These are phyloP conservation scores for Aeschynomene evenia DNA, from an alignment of 306 rosid genomes.

Conservation along the genomic window DNA sequence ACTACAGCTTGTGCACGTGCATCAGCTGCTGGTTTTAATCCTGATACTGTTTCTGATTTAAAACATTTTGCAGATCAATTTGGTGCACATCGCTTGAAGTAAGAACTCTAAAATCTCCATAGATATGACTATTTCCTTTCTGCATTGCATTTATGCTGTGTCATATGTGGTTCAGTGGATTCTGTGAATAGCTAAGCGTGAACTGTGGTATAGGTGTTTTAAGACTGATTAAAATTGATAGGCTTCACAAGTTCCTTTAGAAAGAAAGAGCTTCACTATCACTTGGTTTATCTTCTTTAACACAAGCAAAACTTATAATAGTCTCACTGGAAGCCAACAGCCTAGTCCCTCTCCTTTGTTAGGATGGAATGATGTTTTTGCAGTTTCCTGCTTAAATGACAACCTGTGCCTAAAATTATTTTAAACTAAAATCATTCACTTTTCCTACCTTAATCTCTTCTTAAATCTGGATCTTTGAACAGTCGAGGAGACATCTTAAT, in stretches of 20 bases:
- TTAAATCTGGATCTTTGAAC: background rate
- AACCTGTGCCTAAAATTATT: background rate
- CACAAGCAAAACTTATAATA: background rate
- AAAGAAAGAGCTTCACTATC: background rate
- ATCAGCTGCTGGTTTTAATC: conserved; percentile 83
- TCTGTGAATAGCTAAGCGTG: background rate
- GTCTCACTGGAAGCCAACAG: background rate
- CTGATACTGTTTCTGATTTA: conserved; percentile 65
- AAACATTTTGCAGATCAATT: conserved; percentile 74
- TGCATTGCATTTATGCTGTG: background rate
- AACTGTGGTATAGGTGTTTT: background rate
- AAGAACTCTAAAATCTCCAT: conserved; percentile 42
- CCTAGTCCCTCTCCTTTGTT: background rate
- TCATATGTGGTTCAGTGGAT: background rate
- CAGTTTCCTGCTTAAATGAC: background rate
- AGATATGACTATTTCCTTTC: background rate
- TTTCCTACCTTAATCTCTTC: background rate
- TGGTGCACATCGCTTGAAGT: conserved; percentile 76
- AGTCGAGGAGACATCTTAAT: background rate
- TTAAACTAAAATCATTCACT: background rate
- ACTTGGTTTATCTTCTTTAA: background rate
- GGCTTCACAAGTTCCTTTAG: background rate
- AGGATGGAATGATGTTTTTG: background rate
- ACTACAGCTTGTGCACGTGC: conserved; percentile 75
- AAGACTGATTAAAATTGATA: background rate